Percentiles rank a stretch among this genome's conserved stretches.
These are phyloP conservation scores for Tuber borchii DNA, from an alignment of 495 filamentous ascomycete genomes.

Conservation along the genomic window DNA sequence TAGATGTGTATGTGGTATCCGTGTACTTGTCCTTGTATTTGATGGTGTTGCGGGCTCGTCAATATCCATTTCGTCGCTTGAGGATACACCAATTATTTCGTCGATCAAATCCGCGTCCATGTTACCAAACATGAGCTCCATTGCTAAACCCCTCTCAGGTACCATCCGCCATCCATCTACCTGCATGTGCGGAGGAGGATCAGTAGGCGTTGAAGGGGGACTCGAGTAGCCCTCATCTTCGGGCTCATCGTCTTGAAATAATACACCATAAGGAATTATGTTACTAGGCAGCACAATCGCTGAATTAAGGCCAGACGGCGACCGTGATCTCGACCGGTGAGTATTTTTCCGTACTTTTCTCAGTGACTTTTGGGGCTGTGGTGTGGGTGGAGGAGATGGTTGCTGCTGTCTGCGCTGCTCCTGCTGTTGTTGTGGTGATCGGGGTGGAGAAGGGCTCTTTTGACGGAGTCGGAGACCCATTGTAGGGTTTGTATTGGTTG, in stretches of 20 bases:
- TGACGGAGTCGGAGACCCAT: slow-evolving; percentile 32
- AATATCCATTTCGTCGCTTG: slow-evolving; percentile 25
- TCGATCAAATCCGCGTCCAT: slow-evolving; percentile 38
- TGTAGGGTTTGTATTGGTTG: slow-evolving; percentile 11
- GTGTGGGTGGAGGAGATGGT: slow-evolving; percentile 10
- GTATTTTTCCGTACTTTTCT: slow-evolving; percentile 15
- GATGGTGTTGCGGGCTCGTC: slow-evolving; percentile 11
- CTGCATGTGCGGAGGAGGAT: slow-evolving; percentile 10
- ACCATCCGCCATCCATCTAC: slow-evolving; percentile 24
- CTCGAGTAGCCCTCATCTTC: slow-evolving; percentile 37
- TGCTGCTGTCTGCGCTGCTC: slow-evolving; percentile 9
- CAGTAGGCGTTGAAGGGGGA: slow-evolving; percentile 25
- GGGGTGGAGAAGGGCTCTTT: slow-evolving; percentile 20
- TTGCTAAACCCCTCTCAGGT: slow-evolving; percentile 26
- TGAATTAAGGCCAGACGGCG: slow-evolving; percentile 16
- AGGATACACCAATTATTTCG: slow-evolving; percentile 30
- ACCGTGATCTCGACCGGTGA: slow-evolving; percentile 25
- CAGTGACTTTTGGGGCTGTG: slow-evolving; percentile 27
- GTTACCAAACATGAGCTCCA: slow-evolving; percentile 38
- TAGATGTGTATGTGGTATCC: slow-evolving; percentile 13
- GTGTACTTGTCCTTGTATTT: slow-evolving; percentile 6
- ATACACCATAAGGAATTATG: slow-evolving; percentile 27
- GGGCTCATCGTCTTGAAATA: slow-evolving; percentile 34
- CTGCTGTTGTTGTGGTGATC: slow-evolving; percentile 20
- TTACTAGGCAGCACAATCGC: slow-evolving; percentile 31